Percentiles rank a stretch among this genome's conserved stretches.
Evolutionary conservation across 1,139 yeast genomes (phyloP).

Genomic region (Torulaspora globosa): DNA sequence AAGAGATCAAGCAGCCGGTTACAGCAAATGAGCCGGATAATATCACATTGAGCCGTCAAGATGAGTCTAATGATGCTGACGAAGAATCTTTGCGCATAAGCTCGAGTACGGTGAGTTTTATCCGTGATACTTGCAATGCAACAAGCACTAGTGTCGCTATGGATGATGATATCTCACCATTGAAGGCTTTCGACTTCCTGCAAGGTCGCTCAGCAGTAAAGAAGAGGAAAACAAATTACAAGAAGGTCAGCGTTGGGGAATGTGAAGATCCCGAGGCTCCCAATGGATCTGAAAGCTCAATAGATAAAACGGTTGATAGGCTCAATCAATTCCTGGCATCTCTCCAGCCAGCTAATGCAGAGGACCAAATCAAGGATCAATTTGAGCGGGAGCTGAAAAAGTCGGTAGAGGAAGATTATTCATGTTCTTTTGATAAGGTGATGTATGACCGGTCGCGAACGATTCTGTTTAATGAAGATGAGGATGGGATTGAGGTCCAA

Average conservation of each 20-base stretch:
- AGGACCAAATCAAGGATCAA: conserved; percentile 9
- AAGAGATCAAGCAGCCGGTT: not conserved
- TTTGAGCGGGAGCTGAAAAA: conserved; percentile 9
- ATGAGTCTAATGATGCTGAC: not conserved
- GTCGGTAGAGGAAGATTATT: conserved; percentile 5
- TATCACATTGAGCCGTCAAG: not conserved
- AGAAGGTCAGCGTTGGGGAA: conserved; percentile 5
- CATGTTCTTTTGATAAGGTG: conserved; percentile 4
- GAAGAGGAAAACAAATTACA: conserved; percentile 23
- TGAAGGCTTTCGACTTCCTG: conserved; percentile 24
- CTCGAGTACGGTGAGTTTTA: not conserved
- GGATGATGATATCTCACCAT: conserved; percentile 1
- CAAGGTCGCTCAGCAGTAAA: conserved; percentile 13
- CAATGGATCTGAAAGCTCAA: not conserved
- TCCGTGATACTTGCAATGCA: conserved; percentile 3
- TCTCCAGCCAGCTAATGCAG: conserved; percentile 10
- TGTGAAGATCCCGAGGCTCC: not conserved
- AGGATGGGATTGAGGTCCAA: conserved; percentile 12
- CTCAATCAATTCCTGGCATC: conserved; percentile 16
- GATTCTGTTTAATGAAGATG: conserved; percentile 15
- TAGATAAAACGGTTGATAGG: conserved; percentile 15
- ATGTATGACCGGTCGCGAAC: conserved; percentile 20
- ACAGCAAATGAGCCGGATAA: not conserved
- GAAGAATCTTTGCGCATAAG: not conserved
- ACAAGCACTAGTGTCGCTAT: conserved; percentile 4